Evolutionary conservation across 129 eudicot species (phyloP), one percentile per base, ranked within the genome.

Genomic region (Daucus carota): DNA sequence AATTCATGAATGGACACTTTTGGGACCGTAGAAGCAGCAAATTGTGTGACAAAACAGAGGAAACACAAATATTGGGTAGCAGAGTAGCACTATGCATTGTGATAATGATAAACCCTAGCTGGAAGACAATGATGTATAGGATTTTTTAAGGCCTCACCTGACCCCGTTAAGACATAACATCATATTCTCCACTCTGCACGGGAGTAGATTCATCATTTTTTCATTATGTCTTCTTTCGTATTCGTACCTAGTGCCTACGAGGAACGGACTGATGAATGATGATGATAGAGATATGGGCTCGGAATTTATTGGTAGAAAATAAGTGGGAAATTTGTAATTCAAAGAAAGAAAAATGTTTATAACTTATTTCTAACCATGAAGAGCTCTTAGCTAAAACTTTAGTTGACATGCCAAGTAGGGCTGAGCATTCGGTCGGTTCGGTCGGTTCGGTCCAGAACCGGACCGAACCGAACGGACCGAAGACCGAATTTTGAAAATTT

Each of bases 181-280:
- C 31, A 57, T 57, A 57, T 57, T 57, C 65, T 57, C 65, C 65
- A n/a, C 65, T n/a, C 65, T 57, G 65, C 65, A 57, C 31, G 65
- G 65, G 13, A n/a, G 31, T 57, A n/a, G 31, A n/a, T 57, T 57
- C 31, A 57, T 57, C 65, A 57, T n/a, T 57, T 57, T 57, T n/a
- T 8, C 65, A 57, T 57, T 9, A 57, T 57, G 31, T 29, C 63
- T 54, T 54, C 63, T 54, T 54, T 17, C 43, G 43, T 40, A 40
- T 40, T 4, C 22, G 31, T 10, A 57, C 65, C 65, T 22, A 9
- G 4, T 0, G 12, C 63, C 24, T 57, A 9, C 29, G 6, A 24
- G 6, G 31, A 57, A 57, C 16, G 65, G n/a, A n/a, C 65, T 57
- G 65, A n/a, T 57, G 65, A 57, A 22, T 18, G 12, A 22, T 57